Percentiles rank a stretch among this genome's conserved stretches.
These are phyloP conservation scores for Verticillium nonalfalfae DNA, from an alignment of 2,329 filamentous ascomycete species.

Conservation along the genomic window DNA sequence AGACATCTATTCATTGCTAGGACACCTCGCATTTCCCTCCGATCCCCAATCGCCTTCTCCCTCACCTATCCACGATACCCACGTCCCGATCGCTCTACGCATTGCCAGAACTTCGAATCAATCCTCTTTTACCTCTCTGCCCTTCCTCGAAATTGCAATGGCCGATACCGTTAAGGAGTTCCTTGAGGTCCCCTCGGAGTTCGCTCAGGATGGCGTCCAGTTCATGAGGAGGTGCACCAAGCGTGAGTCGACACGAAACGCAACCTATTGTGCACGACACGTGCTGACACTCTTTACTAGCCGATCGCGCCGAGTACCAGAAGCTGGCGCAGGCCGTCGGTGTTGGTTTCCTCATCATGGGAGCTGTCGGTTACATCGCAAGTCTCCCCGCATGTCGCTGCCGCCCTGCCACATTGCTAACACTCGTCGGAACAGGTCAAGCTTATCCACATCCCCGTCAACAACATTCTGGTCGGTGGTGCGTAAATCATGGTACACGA, in stretches of 20 bases:
- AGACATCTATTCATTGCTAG: slow-evolving; percentile 6
- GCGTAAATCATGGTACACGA: slow-evolving; percentile 34
- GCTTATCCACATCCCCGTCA: slow-evolving; percentile 57
- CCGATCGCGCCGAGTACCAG: slow-evolving; percentile 35
- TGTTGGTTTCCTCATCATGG: slow-evolving; percentile 65
- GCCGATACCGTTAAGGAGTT: slow-evolving; percentile 65
- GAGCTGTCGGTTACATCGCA: slow-evolving; percentile 45
- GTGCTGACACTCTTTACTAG: neutral
- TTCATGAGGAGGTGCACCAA: slow-evolving; percentile 59
- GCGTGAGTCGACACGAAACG: slow-evolving; percentile 9
- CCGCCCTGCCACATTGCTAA: neutral
- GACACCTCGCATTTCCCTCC: slow-evolving; percentile 12
- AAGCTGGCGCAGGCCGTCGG: slow-evolving; percentile 54
- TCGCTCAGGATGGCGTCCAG: slow-evolving; percentile 55
- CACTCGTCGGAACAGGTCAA: neutral
- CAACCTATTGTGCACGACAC: neutral
- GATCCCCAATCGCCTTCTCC: slow-evolving; percentile 5
- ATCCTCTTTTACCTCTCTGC: neutral
- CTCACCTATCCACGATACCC: slow-evolving; percentile 3
- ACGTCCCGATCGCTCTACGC: neutral
- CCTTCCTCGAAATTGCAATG: slow-evolving; percentile 32
- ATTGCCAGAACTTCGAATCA: neutral
- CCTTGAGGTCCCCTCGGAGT: slow-evolving; percentile 62
- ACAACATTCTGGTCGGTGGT: slow-evolving; percentile 63
- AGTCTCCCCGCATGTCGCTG: neutral